A percentile compares a stretch with the other conserved stretches of the same genome.
Conservation (phyloP, 305 asterid genomes). For the Fraxinus sp. region DNA sequence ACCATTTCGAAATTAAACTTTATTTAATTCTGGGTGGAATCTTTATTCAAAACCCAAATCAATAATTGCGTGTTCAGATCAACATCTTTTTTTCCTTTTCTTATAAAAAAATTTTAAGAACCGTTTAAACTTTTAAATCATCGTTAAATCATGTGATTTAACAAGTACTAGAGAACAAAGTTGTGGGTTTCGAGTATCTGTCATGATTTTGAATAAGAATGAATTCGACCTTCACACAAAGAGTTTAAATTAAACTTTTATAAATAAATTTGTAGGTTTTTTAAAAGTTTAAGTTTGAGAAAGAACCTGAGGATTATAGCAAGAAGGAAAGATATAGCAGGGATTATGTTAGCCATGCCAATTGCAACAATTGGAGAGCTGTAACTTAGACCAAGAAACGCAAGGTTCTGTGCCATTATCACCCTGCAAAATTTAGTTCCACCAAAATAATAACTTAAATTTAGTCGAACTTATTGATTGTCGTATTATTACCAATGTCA, state of each 20-base stretch:
- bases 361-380: slow-evolving; percentile 82
- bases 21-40: neutral
- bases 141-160: neutral
- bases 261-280: neutral
- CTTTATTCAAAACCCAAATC: neutral
- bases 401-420: slow-evolving; percentile 65
- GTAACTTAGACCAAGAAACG: slow-evolving; percentile 68
- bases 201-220: neutral
- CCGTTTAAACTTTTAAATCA: neutral
- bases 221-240: neutral
- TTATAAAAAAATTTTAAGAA: neutral
- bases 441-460: neutral
- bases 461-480: neutral
- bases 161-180: neutral
- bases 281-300: neutral
- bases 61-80: neutral
- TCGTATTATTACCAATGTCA: neutral
- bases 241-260: neutral
- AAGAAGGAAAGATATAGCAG: slow-evolving; percentile 62
- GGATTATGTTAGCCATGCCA: slow-evolving; percentile 66
- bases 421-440: slow-evolving; percentile 44
- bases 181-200: neutral
- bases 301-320: slow-evolving; percentile 55
- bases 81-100: neutral
- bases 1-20: neutral